Conservation (phyloP, 768 basidiomycete species). For the Tulasnella sp. region DNA sequence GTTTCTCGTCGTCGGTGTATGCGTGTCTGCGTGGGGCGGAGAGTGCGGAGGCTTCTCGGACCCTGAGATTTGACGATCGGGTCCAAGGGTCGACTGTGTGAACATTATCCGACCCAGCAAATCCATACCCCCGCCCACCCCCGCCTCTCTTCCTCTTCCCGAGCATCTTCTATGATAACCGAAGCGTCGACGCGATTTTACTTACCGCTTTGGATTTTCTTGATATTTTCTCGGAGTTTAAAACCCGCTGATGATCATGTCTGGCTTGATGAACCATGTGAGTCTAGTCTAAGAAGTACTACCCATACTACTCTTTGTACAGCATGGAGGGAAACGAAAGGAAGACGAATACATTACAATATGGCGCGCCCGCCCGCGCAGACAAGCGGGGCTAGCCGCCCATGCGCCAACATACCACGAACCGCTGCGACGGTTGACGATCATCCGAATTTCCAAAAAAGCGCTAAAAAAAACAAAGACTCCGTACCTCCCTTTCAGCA, state of each 20-base stretch:
- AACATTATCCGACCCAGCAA: background rate
- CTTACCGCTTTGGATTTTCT: background rate
- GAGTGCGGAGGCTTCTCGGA: background rate
- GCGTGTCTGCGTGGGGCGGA: background rate
- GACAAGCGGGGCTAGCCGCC: too few species aligned
- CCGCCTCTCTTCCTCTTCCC: background rate
- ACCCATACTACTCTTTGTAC: too few species aligned
- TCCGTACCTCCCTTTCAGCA: background rate
- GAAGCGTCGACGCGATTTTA: background rate
- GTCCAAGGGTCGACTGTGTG: conserved; percentile 1
- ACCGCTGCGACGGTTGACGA: too few species aligned
- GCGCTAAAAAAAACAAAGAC: background rate
- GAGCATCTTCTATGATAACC: background rate
- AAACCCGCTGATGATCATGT: background rate
- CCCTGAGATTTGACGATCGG: conserved; percentile 2
- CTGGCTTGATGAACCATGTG: background rate
- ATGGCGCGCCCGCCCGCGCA: too few species aligned
- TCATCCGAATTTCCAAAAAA: background rate
- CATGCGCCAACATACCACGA: too few species aligned
- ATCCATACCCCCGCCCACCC: background rate
- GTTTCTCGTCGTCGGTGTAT: background rate
- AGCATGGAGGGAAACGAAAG: background rate
- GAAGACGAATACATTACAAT: too few species aligned
- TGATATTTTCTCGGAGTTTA: background rate
- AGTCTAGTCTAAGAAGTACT: background rate